A percentile compares a stretch with the other conserved stretches of the same genome.
phyloP scores from a whole-genome alignment of 805 yeast genomes.

The Candida boleticola region DNA sequence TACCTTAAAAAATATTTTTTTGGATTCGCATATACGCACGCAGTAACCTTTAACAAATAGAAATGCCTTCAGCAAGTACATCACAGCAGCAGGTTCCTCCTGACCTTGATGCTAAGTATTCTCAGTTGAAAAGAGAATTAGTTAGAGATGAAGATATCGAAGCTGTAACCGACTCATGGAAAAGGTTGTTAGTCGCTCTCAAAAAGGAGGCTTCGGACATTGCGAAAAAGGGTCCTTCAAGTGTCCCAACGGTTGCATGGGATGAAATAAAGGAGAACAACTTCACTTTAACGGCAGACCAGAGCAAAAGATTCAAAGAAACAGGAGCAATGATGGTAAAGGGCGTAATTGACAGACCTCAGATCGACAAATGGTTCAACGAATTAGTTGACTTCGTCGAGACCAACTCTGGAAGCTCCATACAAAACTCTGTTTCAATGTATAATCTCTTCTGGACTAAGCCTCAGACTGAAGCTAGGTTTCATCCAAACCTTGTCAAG shows the following conservation, averaged over 20 bases:
- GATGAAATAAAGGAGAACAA: constrained; percentile 7
- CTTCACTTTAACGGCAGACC: constrained; percentile 9
- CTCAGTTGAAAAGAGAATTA: constrained; percentile 15
- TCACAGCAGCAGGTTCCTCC: too few species aligned
- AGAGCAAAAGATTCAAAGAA: constrained; percentile 8
- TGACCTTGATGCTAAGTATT: constrained; percentile 8
- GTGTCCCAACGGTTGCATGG: constrained; percentile 14
- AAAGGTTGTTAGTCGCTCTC: constrained; percentile 21
- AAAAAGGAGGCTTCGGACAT: constrained; percentile 18
- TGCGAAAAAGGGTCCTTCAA: constrained; percentile 15
- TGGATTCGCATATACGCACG: too few species aligned
- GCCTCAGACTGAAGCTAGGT: constrained; percentile 36
- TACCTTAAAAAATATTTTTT: too few species aligned
- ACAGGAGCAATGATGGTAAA: constrained; percentile 29
- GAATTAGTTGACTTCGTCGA: constrained; percentile 21
- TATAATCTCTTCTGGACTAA: constrained; percentile 39
- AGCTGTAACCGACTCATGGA: constrained; percentile 26
- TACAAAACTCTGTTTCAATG: constrained; percentile 21
- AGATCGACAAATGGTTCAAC: constrained; percentile 19
- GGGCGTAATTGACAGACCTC: constrained; percentile 24
- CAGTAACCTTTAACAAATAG: too few species aligned
- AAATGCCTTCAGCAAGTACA: too few species aligned
- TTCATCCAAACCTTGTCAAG: constrained; percentile 32
- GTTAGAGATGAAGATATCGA: constrained; percentile 23
- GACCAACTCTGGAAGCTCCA: constrained; percentile 25